A percentile compares a stretch with the other conserved stretches of the same genome.
Evolutionary conservation across 169 alveolate species (phyloP).

Genomic region (Babesia bovis): DNA sequence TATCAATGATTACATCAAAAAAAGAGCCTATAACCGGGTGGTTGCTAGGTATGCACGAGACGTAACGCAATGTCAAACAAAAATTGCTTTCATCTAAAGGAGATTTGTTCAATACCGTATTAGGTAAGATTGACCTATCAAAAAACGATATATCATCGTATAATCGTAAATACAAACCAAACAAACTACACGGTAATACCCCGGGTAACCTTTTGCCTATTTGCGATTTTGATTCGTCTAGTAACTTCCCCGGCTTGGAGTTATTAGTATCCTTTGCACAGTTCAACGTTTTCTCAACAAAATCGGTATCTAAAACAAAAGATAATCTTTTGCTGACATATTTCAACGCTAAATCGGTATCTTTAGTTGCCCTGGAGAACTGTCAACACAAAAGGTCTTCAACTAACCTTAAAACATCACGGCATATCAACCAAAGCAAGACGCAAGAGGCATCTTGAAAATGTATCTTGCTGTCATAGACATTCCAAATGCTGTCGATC

Average conservation of each 20-base stretch:
- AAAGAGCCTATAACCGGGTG: slow-evolving; percentile 39
- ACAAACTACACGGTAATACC: slow-evolving; percentile 25
- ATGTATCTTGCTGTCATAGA: slow-evolving; percentile 43
- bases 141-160: neutral
- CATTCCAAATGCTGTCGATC: slow-evolving; percentile 39
- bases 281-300: slow-evolving; percentile 1
- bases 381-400: neutral
- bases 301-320: neutral
- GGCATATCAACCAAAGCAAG: slow-evolving; percentile 23
- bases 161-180: slow-evolving; percentile 17
- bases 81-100: slow-evolving; percentile 11
- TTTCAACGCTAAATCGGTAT: neutral
- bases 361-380: slow-evolving; percentile 14
- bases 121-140: neutral
- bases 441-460: slow-evolving; percentile 53
- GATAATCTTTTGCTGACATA: neutral
- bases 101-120: slow-evolving; percentile 6
- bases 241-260: neutral
- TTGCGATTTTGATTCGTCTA: neutral
- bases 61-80: slow-evolving; percentile 28
- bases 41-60: slow-evolving; percentile 26
- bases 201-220: slow-evolving; percentile 17
- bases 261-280: neutral
- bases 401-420: slow-evolving; percentile 30
- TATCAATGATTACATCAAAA: slow-evolving; percentile 14